Percentiles rank a stretch among this genome's conserved stretches.
Evolutionary conservation across 352 stramenopile species (phyloP).

Genomic region (Phytophthora syringae): DNA sequence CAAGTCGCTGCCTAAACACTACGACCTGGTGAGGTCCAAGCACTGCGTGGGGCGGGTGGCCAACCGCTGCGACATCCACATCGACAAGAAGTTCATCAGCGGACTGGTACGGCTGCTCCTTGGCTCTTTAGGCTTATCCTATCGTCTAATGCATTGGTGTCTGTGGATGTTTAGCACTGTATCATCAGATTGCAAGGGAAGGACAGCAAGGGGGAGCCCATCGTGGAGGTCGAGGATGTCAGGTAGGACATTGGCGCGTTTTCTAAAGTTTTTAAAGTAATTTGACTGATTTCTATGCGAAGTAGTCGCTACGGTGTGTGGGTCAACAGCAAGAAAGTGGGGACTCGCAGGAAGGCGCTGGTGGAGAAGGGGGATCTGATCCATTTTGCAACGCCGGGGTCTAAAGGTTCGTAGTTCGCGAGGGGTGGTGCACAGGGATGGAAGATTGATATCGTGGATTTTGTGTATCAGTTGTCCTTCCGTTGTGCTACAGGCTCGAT

Average conservation of each 20-base stretch:
- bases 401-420: constrained; percentile 13
- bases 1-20: constrained; percentile 43
- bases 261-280: too few relatives aligned
- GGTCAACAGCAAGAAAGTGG: constrained; percentile 53
- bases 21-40: constrained; percentile 43
- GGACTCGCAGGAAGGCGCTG: constrained; percentile 25
- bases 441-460: neutral
- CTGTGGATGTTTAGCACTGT: constrained; percentile 24
- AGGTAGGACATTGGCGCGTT: constrained; percentile 39
- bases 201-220: constrained; percentile 29
- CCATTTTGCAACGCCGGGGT: constrained; percentile 55
- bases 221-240: constrained; percentile 53
- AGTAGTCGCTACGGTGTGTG: constrained; percentile 61
- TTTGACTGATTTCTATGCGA: too few relatives aligned
- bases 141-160: neutral
- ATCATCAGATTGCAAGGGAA: constrained; percentile 43
- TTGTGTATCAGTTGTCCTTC: constrained; percentile 20
- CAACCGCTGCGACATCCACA: constrained; percentile 44
- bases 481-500: constrained; percentile 59
- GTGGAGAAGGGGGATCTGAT: constrained; percentile 48
- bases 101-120: constrained; percentile 35
- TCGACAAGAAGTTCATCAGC: constrained; percentile 62
- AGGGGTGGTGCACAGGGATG: neutral
- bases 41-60: constrained; percentile 59
- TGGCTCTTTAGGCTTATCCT: neutral